These are phyloP conservation scores for Phyllosticta paracitricarpa DNA, from an alignment of 2,329 filamentous ascomycete species.

Conservation along the genomic window DNA sequence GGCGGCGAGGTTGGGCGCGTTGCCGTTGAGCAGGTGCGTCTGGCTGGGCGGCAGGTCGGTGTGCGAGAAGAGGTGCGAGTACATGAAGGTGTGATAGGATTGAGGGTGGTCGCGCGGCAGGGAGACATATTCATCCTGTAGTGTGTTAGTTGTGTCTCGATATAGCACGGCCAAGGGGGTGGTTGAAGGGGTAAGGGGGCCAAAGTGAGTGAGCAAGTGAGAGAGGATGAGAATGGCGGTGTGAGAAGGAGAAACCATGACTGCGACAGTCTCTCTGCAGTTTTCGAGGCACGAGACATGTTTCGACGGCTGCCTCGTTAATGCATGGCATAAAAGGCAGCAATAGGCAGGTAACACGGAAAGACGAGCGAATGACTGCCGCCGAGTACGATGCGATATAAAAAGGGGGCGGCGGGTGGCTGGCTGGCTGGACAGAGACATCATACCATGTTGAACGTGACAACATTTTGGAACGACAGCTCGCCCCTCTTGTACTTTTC, in stretches of 20 bases:
- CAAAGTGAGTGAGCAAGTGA: not conserved
- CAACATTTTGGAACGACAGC: conserved; percentile 78
- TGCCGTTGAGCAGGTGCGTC: conserved; percentile 77
- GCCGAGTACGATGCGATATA: not conserved
- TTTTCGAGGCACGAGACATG: not conserved
- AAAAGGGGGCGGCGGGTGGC: not conserved
- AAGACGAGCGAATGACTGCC: not conserved
- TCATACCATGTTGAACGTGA: conserved; percentile 82
- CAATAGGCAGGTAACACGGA: not conserved
- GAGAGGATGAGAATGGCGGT: not conserved
- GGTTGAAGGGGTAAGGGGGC: not conserved
- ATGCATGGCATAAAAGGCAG: not conserved
- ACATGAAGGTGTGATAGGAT: conserved; percentile 89
- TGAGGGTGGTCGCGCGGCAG: conserved; percentile 74
- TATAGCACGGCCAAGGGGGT: not conserved
- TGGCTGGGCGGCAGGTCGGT: conserved; percentile 73
- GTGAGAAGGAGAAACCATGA: not conserved
- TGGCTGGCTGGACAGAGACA: not conserved
- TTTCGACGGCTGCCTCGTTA: not conserved
- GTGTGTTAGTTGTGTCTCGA: not conserved
- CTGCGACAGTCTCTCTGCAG: not conserved
- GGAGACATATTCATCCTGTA: conserved; percentile 74
- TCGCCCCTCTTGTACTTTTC: conserved; percentile 59
- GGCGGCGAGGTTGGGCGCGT: conserved; percentile 61
- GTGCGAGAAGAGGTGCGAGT: conserved; percentile 81